Evolutionary conservation across 192 early-diverging fungal genomes (phyloP).

Genomic region (Rhizophagus prolifer): DNA sequence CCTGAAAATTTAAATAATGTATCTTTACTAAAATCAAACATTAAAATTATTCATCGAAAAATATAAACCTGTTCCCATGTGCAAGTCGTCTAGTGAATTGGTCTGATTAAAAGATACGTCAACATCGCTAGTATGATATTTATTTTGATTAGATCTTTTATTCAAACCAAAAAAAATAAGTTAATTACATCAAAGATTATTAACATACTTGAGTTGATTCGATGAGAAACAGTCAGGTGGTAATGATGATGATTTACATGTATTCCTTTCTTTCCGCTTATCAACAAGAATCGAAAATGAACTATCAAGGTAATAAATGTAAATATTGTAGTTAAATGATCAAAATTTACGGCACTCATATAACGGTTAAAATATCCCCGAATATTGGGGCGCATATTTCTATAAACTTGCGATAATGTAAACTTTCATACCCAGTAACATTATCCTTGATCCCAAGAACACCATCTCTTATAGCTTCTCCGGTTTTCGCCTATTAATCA

Average conservation of each 20-base stretch:
- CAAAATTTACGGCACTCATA: background rate
- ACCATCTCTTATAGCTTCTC: constrained; percentile 17
- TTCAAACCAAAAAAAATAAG: background rate
- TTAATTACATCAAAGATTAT: background rate
- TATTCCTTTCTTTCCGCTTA: background rate
- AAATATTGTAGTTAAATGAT: too few relatives aligned
- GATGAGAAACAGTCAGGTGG: background rate
- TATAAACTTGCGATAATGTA: background rate
- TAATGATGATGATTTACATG: background rate
- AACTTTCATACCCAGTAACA: constrained; percentile 20
- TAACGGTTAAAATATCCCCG: too few relatives aligned
- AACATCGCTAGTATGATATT: background rate
- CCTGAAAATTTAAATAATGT: background rate
- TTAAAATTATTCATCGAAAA: background rate
- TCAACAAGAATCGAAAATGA: constrained; percentile 22
- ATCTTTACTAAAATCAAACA: background rate
- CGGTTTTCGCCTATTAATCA: constrained; percentile 23
- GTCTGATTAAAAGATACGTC: background rate
- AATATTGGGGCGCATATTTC: background rate
- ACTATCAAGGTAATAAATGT: background rate
- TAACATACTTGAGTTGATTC: background rate
- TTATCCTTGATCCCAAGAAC: constrained; percentile 17
- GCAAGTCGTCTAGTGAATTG: too few relatives aligned
- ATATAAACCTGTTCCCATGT: background rate
- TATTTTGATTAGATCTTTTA: background rate